phyloP scores from a whole-genome alignment of 106 monocot genomes.

The Dendrobium huoshanense region DNA sequence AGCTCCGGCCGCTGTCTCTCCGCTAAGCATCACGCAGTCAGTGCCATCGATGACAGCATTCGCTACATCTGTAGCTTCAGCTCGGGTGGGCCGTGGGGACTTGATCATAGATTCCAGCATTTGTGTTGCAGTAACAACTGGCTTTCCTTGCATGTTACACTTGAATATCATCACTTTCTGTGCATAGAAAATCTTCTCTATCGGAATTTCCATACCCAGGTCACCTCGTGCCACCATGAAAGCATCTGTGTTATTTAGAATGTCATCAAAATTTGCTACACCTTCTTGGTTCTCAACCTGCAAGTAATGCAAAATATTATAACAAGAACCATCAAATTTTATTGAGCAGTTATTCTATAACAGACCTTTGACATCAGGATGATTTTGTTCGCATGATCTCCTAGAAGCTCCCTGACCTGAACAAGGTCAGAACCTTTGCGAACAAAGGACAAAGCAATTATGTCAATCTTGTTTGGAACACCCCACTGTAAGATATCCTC shows the following conservation, averaged over 20 bases:
- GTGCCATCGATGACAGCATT: slow-evolving; percentile 19
- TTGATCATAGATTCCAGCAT: slow-evolving; percentile 40
- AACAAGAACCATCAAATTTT: no score
- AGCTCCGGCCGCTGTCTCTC: slow-evolving; percentile 48
- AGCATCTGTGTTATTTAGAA: slow-evolving; percentile 40
- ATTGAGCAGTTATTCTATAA: neutral
- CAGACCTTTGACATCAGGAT: slow-evolving; percentile 46
- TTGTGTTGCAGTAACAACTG: slow-evolving; percentile 31
- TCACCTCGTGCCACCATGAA: slow-evolving; percentile 60
- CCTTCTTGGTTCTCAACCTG: slow-evolving; percentile 43
- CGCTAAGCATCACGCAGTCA: slow-evolving; percentile 30
- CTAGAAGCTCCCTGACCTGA: slow-evolving; percentile 30
- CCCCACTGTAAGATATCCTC: slow-evolving; percentile 34
- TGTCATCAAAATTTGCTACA: slow-evolving; percentile 34
- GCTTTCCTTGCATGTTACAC: slow-evolving; percentile 34
- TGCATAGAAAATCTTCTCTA: slow-evolving; percentile 54
- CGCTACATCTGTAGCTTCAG: slow-evolving; percentile 24
- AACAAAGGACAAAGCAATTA: slow-evolving; percentile 42
- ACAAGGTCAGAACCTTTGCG: slow-evolving; percentile 42
- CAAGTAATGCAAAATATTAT: neutral
- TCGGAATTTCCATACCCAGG: slow-evolving; percentile 53
- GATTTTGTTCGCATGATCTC: slow-evolving; percentile 32
- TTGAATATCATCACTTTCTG: slow-evolving; percentile 36
- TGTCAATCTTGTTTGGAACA: slow-evolving; percentile 33
- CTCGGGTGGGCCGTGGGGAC: slow-evolving; percentile 31